Conservation (phyloP, 805 yeast genomes). For the Teunomyces funiuensis region DNA sequence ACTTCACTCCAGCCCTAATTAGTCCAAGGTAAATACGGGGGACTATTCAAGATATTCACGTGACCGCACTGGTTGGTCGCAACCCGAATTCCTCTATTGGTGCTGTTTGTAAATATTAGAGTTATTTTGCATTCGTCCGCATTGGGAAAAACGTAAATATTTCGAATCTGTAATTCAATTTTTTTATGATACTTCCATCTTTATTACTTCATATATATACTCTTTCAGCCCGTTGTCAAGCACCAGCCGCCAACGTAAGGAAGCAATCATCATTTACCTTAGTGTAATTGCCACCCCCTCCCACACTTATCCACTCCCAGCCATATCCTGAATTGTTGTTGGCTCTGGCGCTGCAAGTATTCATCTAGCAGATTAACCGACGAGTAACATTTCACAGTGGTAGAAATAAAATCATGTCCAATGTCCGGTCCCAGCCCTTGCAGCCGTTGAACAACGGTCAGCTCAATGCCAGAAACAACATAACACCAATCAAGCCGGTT, state of each 20-base stretch:
- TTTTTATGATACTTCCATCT: constrained; percentile 4
- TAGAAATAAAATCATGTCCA: constrained; percentile 9
- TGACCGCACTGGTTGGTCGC: constrained; percentile 7
- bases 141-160: constrained; percentile 14
- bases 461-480: constrained; percentile 43
- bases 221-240: constrained; percentile 2
- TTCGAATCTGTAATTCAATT: constrained; percentile 5
- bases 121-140: constrained; percentile 12
- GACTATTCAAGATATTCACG: constrained; percentile 10
- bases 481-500: constrained; percentile 42
- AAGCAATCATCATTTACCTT: constrained; percentile 4
- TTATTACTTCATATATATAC: constrained; percentile 3
- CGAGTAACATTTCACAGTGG: constrained; percentile 1
- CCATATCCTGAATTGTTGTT: background rate
- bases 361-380: constrained; percentile 1
- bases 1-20: background rate
- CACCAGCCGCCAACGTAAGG: constrained; percentile 4
- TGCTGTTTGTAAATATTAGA: constrained; percentile 9
- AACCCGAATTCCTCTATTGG: constrained; percentile 7
- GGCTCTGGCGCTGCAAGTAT: constrained; percentile 1
- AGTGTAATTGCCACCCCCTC: background rate
- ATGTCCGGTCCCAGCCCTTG: constrained; percentile 41
- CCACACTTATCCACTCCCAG: background rate
- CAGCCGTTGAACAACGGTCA: constrained; percentile 57
- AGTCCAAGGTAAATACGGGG: constrained; percentile 2